Evolutionary conservation across 2,329 filamentous ascomycete species (phyloP), one percentile per base, ranked within the genome.

Genomic region (Aspergillus cejpii): DNA sequence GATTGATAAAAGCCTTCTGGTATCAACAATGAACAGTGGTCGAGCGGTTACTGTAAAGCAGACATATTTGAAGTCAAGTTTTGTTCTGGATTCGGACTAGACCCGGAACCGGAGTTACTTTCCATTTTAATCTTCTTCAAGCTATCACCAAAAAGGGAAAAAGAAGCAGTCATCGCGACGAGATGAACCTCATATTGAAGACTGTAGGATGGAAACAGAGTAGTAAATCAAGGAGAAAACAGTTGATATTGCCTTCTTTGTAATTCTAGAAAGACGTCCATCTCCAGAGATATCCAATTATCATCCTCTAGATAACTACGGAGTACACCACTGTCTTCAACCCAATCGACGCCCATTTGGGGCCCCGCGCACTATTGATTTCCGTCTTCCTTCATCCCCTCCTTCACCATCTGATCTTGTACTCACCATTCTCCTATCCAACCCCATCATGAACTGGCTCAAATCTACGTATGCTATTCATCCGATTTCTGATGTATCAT

Each of bases 361-460:
- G 54, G 53, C 62, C 62, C 61, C 60, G 59, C 61, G 58, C 53
- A 50, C 53, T 57, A 56, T 63, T 55, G 58, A 61, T 63, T 61
- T 66, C 50, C 48, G 52, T 54, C 45, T 50, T 41, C 28, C 44
- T 54, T 53, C 51, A 47, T 42, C 27, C 36, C 33, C 33, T 33
- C 19, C 29, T 31, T 27, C 36, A 41, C 31, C 39, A 31, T 5
- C 23, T 34, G 8, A 20, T 15, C 5, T 11, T 20, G 4, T 19
- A 7, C 31, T 20, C 3, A 20, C 31, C 15, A 34, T 20, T 43
- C 31, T 45, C 38, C 31, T 43, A 37, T 38, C 34, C 39, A 4
- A 14, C 78, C n/a, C 63, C 69, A 92, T 87, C 83, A 90, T 94
- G 76, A 92, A 88, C 76, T 96, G 89, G 89, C 84, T 89, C 59